Percentiles rank a stretch among this genome's conserved stretches.
phyloP scores from a whole-genome alignment of 768 basidiomycete species.

The Kwoniella newhampshirensis region DNA sequence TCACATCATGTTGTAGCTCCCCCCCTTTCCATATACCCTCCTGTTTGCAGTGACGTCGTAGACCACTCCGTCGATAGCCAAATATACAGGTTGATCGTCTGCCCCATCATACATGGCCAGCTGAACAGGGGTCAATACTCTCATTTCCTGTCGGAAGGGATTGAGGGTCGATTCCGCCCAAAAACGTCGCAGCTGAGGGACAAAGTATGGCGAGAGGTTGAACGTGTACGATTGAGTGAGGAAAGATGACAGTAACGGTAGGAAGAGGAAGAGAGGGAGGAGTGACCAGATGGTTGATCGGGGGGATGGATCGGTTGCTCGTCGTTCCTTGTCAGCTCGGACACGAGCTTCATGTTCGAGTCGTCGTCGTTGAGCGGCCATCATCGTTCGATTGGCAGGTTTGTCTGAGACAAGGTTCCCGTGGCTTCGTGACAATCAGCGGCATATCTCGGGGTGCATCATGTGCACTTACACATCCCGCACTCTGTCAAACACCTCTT shows the following conservation, averaged over 20 bases:
- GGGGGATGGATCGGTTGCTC: not conserved
- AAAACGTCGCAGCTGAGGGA: conserved; percentile 17
- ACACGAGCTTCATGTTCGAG: conserved; percentile 70
- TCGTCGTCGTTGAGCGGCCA: conserved; percentile 55
- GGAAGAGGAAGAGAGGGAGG: conserved; percentile 30
- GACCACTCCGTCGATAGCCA: conserved; percentile 89
- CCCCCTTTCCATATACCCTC: conserved; percentile 81
- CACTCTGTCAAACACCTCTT: conserved; percentile 32
- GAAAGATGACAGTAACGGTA: conserved; percentile 55
- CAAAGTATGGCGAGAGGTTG: conserved; percentile 18
- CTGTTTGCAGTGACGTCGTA: conserved; percentile 82
- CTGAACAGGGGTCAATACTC: conserved; percentile 66
- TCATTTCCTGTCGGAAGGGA: conserved; percentile 60
- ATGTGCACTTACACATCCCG: conserved; percentile 35
- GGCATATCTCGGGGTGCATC: no score
- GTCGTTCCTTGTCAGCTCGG: conserved; percentile 62
- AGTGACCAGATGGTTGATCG: conserved; percentile 4
- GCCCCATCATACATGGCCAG: conserved; percentile 71
- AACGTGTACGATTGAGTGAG: conserved; percentile 57
- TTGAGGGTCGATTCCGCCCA: conserved; percentile 51
- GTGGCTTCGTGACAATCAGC: no score
- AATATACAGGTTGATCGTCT: conserved; percentile 70
- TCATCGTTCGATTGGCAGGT: conserved; percentile 63
- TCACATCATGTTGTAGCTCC: conserved; percentile 57
- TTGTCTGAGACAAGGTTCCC: conserved; percentile 47